Base-by-base conservation (phyloP, 345 rosid genomes). In the Trapa bicornis region DNA sequence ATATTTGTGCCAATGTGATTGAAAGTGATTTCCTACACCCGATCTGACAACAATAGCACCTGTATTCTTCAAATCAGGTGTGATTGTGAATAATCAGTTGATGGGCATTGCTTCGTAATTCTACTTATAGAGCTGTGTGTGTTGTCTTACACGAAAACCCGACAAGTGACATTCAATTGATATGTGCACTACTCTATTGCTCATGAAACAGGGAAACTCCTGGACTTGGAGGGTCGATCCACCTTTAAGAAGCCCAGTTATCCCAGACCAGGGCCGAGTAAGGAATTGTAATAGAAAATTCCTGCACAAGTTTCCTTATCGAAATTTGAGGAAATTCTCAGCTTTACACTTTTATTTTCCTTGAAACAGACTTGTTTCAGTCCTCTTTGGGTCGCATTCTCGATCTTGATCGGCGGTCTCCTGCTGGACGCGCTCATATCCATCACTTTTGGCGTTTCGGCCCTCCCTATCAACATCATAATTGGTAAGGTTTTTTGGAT, bases 301-400 rank as follows among this genome's bases (percentile, higher is more conserved):
- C 58, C 43, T 7, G 58, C 22, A 41, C 43, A 17, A 36, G 10
- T 38, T n/a, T 0, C 17, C 68, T 35, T 33, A 47, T 63, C 15
- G 53, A 37, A 17, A n/a, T 36, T 35, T 14, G 57, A 22, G 45
- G 7, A 62, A 42, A 33, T 70, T 68, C 8, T 43, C 17, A 54
- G 56, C 64, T 65, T 50, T 61, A 48, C 70, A 11, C 4, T 61
- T 48, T 29, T 61, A 58, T 72, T 22, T 53, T 73, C 36, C 66
- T 48, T 60, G 63, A 67, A 68, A 48, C 84, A 88, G 95, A 87
- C 86, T 39, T 92, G 96, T 74, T 80, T 86, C 73, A 85, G 88
- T 72, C 95, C 95, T 3, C 91, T 92, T 3, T 89, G 98, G 96
- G 87, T 92, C 67, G 98, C 96, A 61, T 92, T 89, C 77, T 86